A percentile compares a stretch with the other conserved stretches of the same genome.
These are phyloP conservation scores for Agaricales sp. DNA, from an alignment of 1,284 basidiomycete genomes.

Conservation along the genomic window DNA sequence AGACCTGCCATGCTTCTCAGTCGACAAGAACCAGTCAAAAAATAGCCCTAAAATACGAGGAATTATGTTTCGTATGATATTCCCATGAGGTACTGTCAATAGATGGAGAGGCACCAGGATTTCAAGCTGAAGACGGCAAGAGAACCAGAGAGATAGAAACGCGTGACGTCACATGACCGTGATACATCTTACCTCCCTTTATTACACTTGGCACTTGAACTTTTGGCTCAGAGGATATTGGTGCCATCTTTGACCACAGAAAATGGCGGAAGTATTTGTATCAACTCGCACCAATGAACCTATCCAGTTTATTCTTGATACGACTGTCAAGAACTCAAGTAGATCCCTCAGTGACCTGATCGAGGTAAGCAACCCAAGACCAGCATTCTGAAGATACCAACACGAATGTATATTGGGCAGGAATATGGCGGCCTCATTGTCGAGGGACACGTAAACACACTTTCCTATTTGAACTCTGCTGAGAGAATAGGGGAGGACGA, in stretches of 20 bases:
- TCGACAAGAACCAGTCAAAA: no score
- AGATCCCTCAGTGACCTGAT: not conserved
- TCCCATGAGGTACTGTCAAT: no score
- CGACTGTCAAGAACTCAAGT: not conserved
- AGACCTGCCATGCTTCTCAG: no score
- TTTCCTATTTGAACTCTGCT: not conserved
- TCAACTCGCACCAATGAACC: not conserved
- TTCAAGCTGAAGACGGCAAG: no score
- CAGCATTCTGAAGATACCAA: no score
- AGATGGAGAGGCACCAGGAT: no score
- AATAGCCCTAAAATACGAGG: no score
- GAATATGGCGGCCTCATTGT: not conserved
- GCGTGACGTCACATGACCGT: not conserved
- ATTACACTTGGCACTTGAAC: not conserved
- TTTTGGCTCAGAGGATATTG: not conserved
- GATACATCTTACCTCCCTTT: not conserved
- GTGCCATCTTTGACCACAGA: no score
- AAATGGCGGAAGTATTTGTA: not conserved
- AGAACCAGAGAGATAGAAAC: no score
- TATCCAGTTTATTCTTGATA: not conserved
- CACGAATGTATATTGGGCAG: no score
- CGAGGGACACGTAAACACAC: not conserved
- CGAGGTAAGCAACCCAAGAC: no score
- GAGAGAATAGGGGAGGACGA: not conserved
- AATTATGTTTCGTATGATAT: no score